These are phyloP conservation scores for Atkinsonella texensis DNA, from an alignment of 2,329 filamentous ascomycete species.

Conservation along the genomic window DNA sequence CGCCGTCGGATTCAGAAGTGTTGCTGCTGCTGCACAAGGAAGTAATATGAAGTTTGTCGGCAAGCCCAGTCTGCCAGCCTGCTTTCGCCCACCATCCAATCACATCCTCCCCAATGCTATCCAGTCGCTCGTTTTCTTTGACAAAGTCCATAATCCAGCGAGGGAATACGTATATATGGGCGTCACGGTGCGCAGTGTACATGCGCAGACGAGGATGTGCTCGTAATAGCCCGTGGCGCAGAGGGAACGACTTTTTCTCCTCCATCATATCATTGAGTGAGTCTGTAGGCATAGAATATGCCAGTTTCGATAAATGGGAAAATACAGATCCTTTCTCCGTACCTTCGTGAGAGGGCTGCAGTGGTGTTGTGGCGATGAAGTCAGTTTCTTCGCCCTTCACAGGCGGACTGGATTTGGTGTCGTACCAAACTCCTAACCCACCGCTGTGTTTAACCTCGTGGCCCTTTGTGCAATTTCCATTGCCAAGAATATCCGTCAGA, in stretches of 20 bases:
- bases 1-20: conserved; percentile 24
- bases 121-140: conserved; percentile 64
- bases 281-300: conserved; percentile 80
- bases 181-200: conserved; percentile 74
- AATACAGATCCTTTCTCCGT: conserved; percentile 48
- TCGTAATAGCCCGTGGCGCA: conserved; percentile 65
- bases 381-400: conserved; percentile 89
- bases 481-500: conserved; percentile 47
- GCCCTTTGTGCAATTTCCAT: conserved; percentile 26
- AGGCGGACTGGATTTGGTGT: conserved; percentile 62
- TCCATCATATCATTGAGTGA: conserved; percentile 76
- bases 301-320: conserved; percentile 60
- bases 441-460: conserved; percentile 45
- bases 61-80: conserved; percentile 74
- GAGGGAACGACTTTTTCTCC: conserved; percentile 57
- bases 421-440: conserved; percentile 82
- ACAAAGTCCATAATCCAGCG: conserved; percentile 84
- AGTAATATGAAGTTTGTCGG: conserved; percentile 62
- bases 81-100: conserved; percentile 94
- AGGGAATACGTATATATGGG: conserved; percentile 90
- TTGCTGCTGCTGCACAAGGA: conserved; percentile 39
- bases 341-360: conserved; percentile 39
- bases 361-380: conserved; percentile 68
- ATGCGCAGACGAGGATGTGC: conserved; percentile 67
- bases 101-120: conserved; percentile 83